phyloP scores from a whole-genome alignment of 352 stramenopile genomes.

The Phytophthora parvispora region DNA sequence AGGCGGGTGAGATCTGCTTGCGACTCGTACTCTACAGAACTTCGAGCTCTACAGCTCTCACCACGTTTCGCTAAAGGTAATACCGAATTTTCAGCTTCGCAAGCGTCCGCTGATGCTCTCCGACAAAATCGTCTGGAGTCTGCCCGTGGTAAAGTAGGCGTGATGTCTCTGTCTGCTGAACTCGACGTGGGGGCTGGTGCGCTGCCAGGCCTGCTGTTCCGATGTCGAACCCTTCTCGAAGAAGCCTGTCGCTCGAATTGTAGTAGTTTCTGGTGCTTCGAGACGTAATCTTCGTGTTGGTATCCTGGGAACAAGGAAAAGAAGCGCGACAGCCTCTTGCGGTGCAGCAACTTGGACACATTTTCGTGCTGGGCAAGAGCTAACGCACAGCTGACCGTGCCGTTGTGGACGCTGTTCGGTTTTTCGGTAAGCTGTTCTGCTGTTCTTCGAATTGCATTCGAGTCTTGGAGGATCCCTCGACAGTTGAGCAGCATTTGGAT shows the following conservation, averaged over 20 bases:
- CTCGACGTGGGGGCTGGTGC: no score
- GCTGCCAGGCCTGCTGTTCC: neutral
- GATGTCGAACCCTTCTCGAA: neutral
- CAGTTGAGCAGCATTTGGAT: slow-evolving; percentile 36
- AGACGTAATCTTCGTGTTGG: slow-evolving; percentile 1
- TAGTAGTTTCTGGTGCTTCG: neutral
- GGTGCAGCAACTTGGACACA: slow-evolving; percentile 16
- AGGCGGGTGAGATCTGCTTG: neutral
- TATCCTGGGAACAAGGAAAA: slow-evolving; percentile 33
- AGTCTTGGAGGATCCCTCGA: slow-evolving; percentile 10
- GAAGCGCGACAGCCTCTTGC: slow-evolving; percentile 1
- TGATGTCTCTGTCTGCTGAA: no score
- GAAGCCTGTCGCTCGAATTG: neutral
- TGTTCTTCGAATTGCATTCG: neutral
- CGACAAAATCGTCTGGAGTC: neutral
- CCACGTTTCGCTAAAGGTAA: neutral
- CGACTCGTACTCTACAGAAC: neutral
- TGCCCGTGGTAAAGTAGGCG: neutral
- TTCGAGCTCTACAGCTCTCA: neutral
- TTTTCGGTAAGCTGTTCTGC: neutral
- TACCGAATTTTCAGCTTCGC: neutral
- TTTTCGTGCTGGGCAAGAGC: slow-evolving; percentile 2
- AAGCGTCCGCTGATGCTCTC: neutral
- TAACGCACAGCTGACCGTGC: slow-evolving; percentile 4
- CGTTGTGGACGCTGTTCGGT: neutral